Evolutionary conservation across 208 protist genomes (phyloP).

Genomic region (Herpetomonas tarakana): DNA sequence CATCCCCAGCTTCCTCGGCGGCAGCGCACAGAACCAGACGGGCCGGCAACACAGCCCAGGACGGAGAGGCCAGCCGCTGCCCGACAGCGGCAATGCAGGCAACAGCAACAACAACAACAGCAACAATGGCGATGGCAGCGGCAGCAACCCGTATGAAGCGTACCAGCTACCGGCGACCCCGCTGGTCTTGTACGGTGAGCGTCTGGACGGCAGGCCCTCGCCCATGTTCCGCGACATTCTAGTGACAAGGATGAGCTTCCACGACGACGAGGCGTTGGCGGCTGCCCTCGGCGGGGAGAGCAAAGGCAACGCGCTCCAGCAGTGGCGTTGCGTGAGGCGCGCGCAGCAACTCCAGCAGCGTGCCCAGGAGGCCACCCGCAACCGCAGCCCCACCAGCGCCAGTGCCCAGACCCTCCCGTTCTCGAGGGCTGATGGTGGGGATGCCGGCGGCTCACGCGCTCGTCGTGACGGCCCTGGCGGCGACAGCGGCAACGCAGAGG

Average conservation of each 20-base stretch:
- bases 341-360: slow-evolving; percentile 1
- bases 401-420: background rate
- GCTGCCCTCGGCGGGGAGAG: background rate
- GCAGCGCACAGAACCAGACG: no score
- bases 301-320: slow-evolving; percentile 2
- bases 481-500: slow-evolving; percentile 10
- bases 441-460: no score
- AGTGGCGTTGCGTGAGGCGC: background rate
- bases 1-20: background rate
- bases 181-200: slow-evolving; percentile 11
- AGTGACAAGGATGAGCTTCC: background rate
- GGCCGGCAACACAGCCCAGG: background rate
- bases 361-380: background rate
- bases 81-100: background rate
- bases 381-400: background rate
- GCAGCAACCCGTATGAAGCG: background rate
- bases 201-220: slow-evolving; percentile 5
- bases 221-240: slow-evolving; percentile 7
- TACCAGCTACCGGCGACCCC: background rate
- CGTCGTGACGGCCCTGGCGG: background rate
- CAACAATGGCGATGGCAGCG: slow-evolving; percentile 1
- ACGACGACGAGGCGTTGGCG: background rate
- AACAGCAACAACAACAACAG: background rate
- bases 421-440: background rate
- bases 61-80: background rate